Conservation (phyloP, 2,329 filamentous ascomycete species). For the Colletotrichum cuscutae region DNA sequence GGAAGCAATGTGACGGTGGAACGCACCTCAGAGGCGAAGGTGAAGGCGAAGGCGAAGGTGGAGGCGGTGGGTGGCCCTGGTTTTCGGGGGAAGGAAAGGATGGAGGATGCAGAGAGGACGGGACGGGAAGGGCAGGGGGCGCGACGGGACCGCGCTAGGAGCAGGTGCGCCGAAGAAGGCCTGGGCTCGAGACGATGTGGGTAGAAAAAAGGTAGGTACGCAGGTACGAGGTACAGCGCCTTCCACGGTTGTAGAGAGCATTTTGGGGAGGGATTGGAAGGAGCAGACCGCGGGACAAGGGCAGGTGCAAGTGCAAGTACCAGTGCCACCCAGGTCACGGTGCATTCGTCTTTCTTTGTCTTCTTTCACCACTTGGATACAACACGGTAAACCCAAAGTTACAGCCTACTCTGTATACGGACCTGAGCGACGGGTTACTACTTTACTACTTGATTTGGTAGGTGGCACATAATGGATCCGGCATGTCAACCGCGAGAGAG, state of each 20-base stretch:
- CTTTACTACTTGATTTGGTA: background rate
- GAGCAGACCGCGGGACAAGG: background rate
- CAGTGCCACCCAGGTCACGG: slow-evolving; percentile 25
- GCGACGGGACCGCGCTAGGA: background rate
- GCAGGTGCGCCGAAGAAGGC: slow-evolving; percentile 20
- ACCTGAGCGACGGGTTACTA: background rate
- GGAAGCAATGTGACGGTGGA: background rate
- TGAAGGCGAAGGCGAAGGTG: background rate
- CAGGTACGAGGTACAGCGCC: no score
- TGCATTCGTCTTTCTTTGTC: slow-evolving; percentile 22
- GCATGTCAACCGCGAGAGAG: background rate
- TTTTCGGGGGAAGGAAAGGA: background rate
- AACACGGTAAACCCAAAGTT: background rate
- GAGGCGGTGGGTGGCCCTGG: background rate
- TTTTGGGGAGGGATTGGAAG: background rate
- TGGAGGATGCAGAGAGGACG: background rate
- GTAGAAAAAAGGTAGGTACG: background rate
- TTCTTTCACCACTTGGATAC: slow-evolving; percentile 5
- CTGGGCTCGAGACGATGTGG: slow-evolving; percentile 30
- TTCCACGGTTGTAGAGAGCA: background rate
- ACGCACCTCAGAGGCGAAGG: no score
- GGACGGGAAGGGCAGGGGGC: slow-evolving; percentile 10
- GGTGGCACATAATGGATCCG: background rate
- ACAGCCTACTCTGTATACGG: background rate
- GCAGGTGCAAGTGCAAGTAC: no score